These are phyloP conservation scores for Talaromyces proteolyticus DNA, from an alignment of 495 filamentous ascomycete species.

Conservation along the genomic window DNA sequence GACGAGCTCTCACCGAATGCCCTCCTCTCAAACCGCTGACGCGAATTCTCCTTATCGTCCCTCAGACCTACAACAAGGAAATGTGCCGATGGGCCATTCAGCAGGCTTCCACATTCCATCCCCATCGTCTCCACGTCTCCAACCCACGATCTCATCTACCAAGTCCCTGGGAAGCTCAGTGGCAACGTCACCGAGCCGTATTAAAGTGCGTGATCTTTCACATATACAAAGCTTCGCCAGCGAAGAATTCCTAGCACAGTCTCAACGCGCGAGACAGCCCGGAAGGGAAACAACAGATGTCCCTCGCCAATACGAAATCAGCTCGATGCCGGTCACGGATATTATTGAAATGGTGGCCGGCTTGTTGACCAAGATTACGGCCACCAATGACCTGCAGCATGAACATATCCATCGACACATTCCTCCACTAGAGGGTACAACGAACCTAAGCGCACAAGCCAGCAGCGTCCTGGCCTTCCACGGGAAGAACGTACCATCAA, in stretches of 20 bases:
- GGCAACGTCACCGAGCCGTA: constrained; percentile 63
- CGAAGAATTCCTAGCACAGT: constrained; percentile 58
- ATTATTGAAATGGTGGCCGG: constrained; percentile 99
- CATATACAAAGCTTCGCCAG: constrained; percentile 87
- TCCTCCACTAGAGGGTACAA: constrained; percentile 57
- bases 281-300: constrained; percentile 39
- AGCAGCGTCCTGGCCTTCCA: constrained; percentile 97
- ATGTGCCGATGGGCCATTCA: no score
- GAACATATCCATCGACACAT: constrained; percentile 71
- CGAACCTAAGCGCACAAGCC: constrained; percentile 68
- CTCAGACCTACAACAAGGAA: no score
- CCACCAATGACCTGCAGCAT: constrained; percentile 92
- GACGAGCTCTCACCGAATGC: background rate
- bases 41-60: constrained; percentile 2
- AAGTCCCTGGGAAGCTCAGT: constrained; percentile 46
- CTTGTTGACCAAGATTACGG: constrained; percentile 96
- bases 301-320: constrained; percentile 77
- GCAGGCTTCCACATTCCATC: constrained; percentile 19
- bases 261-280: constrained; percentile 35
- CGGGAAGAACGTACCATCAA: constrained; percentile 96
- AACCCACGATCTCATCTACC: constrained; percentile 45
- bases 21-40: background rate
- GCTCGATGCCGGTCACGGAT: constrained; percentile 93
- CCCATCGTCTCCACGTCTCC: constrained; percentile 47
- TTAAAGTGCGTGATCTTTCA: constrained; percentile 76